Conservation (phyloP, 2,329 filamentous ascomycete genomes). For the Xylariaceae sp. region DNA sequence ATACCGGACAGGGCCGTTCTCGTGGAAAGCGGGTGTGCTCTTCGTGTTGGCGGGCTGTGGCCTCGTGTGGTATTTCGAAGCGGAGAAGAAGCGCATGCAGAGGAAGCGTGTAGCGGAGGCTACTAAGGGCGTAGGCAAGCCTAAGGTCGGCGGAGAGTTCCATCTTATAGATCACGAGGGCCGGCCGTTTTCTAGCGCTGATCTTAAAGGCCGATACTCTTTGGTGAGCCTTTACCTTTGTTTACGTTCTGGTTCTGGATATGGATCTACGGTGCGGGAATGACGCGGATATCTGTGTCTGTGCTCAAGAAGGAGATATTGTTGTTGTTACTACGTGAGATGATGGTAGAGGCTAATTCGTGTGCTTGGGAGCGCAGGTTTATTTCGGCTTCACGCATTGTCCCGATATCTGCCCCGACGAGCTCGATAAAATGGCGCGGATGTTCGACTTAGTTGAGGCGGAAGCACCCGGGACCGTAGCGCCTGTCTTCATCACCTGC, state of each 20-base stretch:
- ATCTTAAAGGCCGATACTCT: constrained; percentile 82
- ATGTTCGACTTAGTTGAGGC: constrained; percentile 75
- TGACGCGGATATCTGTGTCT: too few relatives aligned
- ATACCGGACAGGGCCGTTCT: constrained; percentile 70
- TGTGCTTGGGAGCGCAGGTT: constrained; percentile 51
- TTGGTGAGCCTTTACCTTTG: constrained; percentile 51
- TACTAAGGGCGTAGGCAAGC: constrained; percentile 85
- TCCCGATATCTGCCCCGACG: constrained; percentile 97
- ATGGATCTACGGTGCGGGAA: too few relatives aligned
- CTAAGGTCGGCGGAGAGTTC: constrained; percentile 89
- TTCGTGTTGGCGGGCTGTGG: constrained; percentile 76
- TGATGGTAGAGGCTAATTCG: background rate
- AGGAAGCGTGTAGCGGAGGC: constrained; percentile 85
- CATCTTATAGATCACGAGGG: constrained; percentile 78
- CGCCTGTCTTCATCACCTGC: constrained; percentile 90
- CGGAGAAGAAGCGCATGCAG: constrained; percentile 88
- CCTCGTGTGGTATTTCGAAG: constrained; percentile 85
- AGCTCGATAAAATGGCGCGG: constrained; percentile 97
- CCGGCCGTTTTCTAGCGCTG: constrained; percentile 68
- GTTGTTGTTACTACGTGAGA: background rate
- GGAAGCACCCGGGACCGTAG: constrained; percentile 50
- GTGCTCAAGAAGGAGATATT: background rate
- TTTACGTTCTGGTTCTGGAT: too few relatives aligned
- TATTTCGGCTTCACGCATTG: constrained; percentile 99
- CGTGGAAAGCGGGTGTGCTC: constrained; percentile 81